These are phyloP conservation scores for Carex arenaria DNA, from an alignment of 202 grass and related monocot genomes.

Conservation along the genomic window DNA sequence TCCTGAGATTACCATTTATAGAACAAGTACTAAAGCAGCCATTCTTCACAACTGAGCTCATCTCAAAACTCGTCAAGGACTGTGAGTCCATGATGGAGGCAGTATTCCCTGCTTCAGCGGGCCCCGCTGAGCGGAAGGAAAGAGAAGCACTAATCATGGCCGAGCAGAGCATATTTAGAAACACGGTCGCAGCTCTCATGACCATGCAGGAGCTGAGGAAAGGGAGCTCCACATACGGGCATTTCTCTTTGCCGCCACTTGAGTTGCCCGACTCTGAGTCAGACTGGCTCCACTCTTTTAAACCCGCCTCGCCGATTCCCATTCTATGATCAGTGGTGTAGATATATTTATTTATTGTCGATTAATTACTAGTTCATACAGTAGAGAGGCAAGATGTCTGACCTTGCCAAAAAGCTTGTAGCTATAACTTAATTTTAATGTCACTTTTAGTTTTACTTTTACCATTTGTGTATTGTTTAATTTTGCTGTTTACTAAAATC, in stretches of 20 bases:
- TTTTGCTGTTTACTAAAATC: background rate
- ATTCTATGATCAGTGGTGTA: constrained; percentile 36
- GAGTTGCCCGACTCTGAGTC: constrained; percentile 50
- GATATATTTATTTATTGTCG: constrained; percentile 6
- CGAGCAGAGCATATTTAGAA: constrained; percentile 69
- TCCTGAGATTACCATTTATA: constrained; percentile 43
- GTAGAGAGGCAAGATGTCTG: background rate
- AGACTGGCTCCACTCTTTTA: constrained; percentile 61
- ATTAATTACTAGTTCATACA: background rate
- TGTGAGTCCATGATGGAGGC: constrained; percentile 70
- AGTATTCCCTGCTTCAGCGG: constrained; percentile 36
- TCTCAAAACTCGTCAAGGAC: constrained; percentile 61
- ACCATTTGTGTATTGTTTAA: background rate
- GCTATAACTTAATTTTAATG: constrained; percentile 9
- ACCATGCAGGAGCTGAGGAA: constrained; percentile 79
- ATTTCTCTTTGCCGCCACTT: constrained; percentile 70
- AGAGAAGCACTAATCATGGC: constrained; percentile 44
- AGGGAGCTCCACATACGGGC: constrained; percentile 70
- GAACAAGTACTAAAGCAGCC: constrained; percentile 45
- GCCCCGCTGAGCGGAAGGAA: constrained; percentile 22
- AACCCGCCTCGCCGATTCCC: constrained; percentile 40
- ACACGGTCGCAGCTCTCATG: constrained; percentile 68
- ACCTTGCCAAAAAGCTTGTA: background rate
- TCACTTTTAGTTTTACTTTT: background rate
- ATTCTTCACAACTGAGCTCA: constrained; percentile 65